These are phyloP conservation scores for Nadsonia commutata DNA, from an alignment of 1,139 yeast genomes.

Conservation along the genomic window DNA sequence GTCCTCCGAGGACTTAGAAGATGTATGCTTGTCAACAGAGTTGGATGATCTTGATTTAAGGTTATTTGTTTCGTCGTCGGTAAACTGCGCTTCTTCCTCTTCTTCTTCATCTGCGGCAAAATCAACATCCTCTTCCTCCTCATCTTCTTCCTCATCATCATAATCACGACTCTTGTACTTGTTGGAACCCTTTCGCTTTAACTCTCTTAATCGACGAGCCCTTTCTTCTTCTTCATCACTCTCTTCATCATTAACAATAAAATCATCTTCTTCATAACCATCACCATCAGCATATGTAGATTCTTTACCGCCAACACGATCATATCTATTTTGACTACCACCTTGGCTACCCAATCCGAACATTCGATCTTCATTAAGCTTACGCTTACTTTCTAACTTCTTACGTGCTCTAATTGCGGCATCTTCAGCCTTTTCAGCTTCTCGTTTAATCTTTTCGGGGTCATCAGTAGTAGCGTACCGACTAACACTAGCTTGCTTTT, in stretches of 20 bases:
- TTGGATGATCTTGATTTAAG: background rate
- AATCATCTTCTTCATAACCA: constrained; percentile 41
- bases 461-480: constrained; percentile 72
- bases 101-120: constrained; percentile 17
- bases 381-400: constrained; percentile 39
- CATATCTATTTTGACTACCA: constrained; percentile 12
- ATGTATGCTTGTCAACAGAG: constrained; percentile 3
- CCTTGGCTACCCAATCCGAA: constrained; percentile 37
- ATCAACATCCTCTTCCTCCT: constrained; percentile 24
- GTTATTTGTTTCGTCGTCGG: background rate
- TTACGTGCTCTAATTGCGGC: constrained; percentile 26
- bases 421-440: constrained; percentile 63
- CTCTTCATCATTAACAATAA: constrained; percentile 35
- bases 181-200: constrained; percentile 44
- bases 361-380: constrained; percentile 49
- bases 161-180: constrained; percentile 25
- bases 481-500: constrained; percentile 38
- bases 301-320: constrained; percentile 23
- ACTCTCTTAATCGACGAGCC: constrained; percentile 46
- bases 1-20: background rate
- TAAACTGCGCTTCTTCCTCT: constrained; percentile 12
- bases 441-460: constrained; percentile 73
- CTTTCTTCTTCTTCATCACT: constrained; percentile 33
- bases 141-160: constrained; percentile 20
- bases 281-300: constrained; percentile 24